These are phyloP conservation scores for Termitomyces sp. DNA, from an alignment of 768 basidiomycete genomes.

Conservation along the genomic window DNA sequence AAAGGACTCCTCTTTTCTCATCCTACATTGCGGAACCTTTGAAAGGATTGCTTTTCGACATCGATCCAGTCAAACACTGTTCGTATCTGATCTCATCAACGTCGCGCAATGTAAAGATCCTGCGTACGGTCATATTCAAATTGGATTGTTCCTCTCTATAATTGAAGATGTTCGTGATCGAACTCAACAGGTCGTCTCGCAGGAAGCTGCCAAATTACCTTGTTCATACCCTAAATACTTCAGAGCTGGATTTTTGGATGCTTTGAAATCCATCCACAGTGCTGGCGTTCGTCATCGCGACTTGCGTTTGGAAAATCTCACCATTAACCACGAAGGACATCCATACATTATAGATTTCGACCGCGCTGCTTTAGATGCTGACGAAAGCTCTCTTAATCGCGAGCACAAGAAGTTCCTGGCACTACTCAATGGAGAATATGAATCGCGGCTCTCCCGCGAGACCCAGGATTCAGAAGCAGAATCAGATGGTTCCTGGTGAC, in stretches of 20 bases:
- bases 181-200: no score
- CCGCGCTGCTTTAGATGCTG: constrained; percentile 4
- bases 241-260: neutral
- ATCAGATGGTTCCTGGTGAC: neutral
- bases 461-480: neutral
- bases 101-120: no score
- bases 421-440: neutral
- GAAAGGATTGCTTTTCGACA: no score
- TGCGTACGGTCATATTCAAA: no score
- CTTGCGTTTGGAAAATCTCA: constrained; percentile 23
- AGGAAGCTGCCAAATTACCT: no score
- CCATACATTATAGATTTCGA: constrained; percentile 27
- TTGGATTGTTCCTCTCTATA: no score
- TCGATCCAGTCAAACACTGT: no score
- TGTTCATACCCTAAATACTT: neutral
- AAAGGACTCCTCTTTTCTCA: no score
- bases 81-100: no score
- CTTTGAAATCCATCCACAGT: neutral
- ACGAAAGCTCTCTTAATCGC: neutral
- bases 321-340: constrained; percentile 14
- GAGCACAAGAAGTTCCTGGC: neutral
- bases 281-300: constrained; percentile 16
- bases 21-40: no score
- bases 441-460: neutral
- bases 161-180: no score